Evolutionary conservation across 225 moss, liverwort and hornwort genomes (phyloP).

Genomic region (Physcomitrium patens): DNA sequence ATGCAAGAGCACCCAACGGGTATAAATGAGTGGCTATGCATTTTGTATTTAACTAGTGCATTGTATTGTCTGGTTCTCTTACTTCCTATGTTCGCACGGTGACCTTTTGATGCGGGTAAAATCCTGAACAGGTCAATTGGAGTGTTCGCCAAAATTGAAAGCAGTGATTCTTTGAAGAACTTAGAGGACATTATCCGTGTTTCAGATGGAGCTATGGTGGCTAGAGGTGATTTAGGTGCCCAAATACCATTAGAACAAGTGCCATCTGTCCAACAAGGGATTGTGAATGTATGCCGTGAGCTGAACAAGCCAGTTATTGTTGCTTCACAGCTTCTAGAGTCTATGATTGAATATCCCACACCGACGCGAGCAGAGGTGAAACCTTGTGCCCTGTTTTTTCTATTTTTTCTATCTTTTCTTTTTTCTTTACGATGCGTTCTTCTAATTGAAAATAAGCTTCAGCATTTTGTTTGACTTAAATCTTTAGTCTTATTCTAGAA

Average conservation of each 20-base stretch:
- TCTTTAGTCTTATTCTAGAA: slow-evolving; percentile 1
- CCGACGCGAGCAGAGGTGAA: slow-evolving; percentile 97
- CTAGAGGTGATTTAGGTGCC: slow-evolving; percentile 95
- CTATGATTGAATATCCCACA: slow-evolving; percentile 99
- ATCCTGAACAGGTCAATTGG: slow-evolving; percentile 68
- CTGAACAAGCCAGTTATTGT: slow-evolving; percentile 99
- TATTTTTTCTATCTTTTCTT: not conserved
- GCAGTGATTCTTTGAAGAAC: slow-evolving; percentile 86
- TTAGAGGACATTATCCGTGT: slow-evolving; percentile 91
- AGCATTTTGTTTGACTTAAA: too few species aligned
- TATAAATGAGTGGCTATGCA: slow-evolving; percentile 34
- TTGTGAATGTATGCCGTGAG: slow-evolving; percentile 76
- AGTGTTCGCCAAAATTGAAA: slow-evolving; percentile 96
- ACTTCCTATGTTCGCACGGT: not conserved
- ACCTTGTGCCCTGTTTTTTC: not conserved
- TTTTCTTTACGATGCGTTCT: not conserved
- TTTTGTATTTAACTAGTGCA: not conserved
- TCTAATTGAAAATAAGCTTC: too few species aligned
- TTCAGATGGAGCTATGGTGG: slow-evolving; percentile 99
- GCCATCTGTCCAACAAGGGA: slow-evolving; percentile 90
- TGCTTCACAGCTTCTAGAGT: slow-evolving; percentile 95
- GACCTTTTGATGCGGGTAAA: not conserved
- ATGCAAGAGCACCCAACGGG: slow-evolving; percentile 78
- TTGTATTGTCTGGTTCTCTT: not conserved
- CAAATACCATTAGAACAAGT: slow-evolving; percentile 98